A percentile compares a stretch with the other conserved stretches of the same genome.
phyloP scores from a whole-genome alignment of 2,329 filamentous ascomycete genomes.

The Coniella vitis region DNA sequence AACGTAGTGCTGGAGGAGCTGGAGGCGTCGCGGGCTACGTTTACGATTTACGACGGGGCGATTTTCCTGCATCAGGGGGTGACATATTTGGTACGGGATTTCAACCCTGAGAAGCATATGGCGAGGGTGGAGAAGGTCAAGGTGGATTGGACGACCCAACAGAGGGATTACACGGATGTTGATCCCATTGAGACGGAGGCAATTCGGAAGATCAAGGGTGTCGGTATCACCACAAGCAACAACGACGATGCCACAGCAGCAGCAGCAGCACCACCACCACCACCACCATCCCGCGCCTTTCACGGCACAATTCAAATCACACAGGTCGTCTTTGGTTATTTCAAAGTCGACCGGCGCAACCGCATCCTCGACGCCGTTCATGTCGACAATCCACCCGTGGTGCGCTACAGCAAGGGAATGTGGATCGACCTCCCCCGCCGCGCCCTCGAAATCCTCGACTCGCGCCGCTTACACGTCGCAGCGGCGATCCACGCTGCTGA shows the following conservation, averaged over 20 bases:
- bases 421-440: conserved; percentile 85
- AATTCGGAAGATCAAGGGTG: conserved; percentile 60
- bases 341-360: conserved; percentile 84
- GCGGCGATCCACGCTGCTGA: conserved; percentile 92
- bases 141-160: conserved; percentile 91
- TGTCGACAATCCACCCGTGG: conserved; percentile 87
- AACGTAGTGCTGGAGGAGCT: conserved; percentile 90
- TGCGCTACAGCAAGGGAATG: conserved; percentile 80
- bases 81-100: conserved; percentile 86
- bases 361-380: conserved; percentile 86
- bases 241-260: no score
- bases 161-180: conserved; percentile 89
- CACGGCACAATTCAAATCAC: conserved; percentile 81
- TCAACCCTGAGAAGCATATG: conserved; percentile 70
- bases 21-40: conserved; percentile 91
- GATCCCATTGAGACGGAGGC: conserved; percentile 89
- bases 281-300: conserved; percentile 57
- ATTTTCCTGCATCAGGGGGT: conserved; percentile 97
- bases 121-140: conserved; percentile 84
- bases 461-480: conserved; percentile 68
- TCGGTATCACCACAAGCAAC: no score
- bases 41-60: conserved; percentile 92
- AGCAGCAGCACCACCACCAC: no score
- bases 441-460: conserved; percentile 72
- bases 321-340: conserved; percentile 90